These are phyloP conservation scores for Entomortierella beljakovae DNA, from an alignment of 192 early-diverging fungal genomes.

Conservation along the genomic window DNA sequence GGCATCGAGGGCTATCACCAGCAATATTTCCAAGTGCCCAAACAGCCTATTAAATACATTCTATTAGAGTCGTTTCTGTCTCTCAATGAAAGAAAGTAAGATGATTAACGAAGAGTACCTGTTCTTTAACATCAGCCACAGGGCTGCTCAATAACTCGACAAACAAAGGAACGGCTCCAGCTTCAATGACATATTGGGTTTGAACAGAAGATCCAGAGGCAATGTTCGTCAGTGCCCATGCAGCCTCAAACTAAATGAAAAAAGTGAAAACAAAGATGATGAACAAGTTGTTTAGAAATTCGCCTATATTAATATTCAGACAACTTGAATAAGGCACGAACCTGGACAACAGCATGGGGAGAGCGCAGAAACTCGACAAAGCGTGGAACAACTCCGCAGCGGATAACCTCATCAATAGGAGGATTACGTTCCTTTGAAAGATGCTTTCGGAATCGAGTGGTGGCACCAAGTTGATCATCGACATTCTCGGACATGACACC, in stretches of 20 bases:
- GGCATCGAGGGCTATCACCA: conserved; percentile 91
- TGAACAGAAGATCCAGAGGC: conserved; percentile 95
- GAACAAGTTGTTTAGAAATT: not conserved
- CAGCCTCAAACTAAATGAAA: conserved; percentile 89
- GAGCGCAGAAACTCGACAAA: conserved; percentile 96
- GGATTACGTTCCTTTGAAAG: conserved; percentile 96
- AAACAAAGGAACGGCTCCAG: conserved; percentile 93
- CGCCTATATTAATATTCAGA: not conserved
- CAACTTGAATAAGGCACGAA: conserved; percentile 31
- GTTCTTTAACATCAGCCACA: conserved; percentile 92
- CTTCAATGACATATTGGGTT: conserved; percentile 93
- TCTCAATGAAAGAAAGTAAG: too few relatives aligned
- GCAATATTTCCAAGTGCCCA: conserved; percentile 99
- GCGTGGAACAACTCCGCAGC: conserved; percentile 89
- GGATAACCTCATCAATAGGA: conserved; percentile 97
- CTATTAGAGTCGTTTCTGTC: not conserved
- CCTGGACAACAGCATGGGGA: conserved; percentile 87
- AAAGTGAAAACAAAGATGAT: conserved; percentile 1
- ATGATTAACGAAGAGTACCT: conserved; percentile 59
- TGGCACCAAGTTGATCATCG: conserved; percentile 84
- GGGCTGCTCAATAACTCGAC: conserved; percentile 88
- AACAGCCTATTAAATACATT: conserved; percentile 74
- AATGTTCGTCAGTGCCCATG: conserved; percentile 99
- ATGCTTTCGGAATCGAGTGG: conserved; percentile 93
- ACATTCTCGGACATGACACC: conserved; percentile 82